Base-by-base conservation (phyloP, 768 basidiomycete genomes). In the Tylopilus felleus region DNA sequence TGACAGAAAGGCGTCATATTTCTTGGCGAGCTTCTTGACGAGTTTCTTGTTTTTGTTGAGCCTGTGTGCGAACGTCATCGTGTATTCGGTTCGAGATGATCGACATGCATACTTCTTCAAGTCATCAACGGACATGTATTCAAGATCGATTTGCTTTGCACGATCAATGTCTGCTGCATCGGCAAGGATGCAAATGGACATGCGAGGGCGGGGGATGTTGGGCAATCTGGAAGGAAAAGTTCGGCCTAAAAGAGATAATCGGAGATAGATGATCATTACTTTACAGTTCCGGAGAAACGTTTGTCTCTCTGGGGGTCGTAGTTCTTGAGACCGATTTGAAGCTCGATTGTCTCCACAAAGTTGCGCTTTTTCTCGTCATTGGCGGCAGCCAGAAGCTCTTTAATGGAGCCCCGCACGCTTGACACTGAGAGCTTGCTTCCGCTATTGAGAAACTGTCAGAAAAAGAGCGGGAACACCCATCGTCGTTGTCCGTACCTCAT, bases 21-120 rank as follows among this genome's bases (percentile, higher is more conserved):
- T 98, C 82, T 98, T 98, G 62, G 96, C 96, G 64, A 98, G 90
- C 80, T 97, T 97, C 83, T 98, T 99, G 70, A 98, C 97, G 58
- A 99, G 91, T 79, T 99, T 99, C 83, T 99, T 98, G 85, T 98
- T 99, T 80, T 97, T 96, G 88, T 96, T 97, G 61, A 98, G 83
- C 76, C 90, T 93, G 44, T 93, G 44, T 17, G 22, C n/a, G n/a
- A 17, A 19, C 44, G 52, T 55, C 8, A 60, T 39, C 38, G 52
- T 9, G 28, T 21, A 16, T 49, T 28, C 14, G 12, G 13, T 45
- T 23, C 4, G 5, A n/a, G 27, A 35, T 13, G 25, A 47, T 45
- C 10, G n/a, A 43, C 8, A 0, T 16, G 69, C 81, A 35, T 69
- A 94, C 94, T 99, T 99, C 77, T 99, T 98, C 77, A 98, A 80